Evolutionary conservation across 1,139 yeast genomes (phyloP), one percentile per base, ranked within the genome.

Genomic region (Citeromyces siamensis): DNA sequence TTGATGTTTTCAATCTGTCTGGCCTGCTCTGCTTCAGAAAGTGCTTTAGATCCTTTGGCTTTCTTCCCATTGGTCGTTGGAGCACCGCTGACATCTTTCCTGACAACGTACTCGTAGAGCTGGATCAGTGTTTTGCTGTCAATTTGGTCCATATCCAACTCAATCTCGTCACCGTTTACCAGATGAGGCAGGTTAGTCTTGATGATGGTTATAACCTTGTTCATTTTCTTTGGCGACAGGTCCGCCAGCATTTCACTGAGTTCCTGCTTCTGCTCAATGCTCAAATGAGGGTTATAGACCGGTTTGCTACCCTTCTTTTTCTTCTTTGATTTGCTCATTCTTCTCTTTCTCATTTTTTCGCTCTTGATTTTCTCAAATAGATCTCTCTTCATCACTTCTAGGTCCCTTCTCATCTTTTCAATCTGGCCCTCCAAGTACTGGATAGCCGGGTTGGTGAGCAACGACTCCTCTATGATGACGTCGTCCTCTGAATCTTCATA

Each of bases 241-340:
- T 75, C 77, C 37, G 81, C 78, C 52, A 90, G 90, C 50, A 78
- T 75, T 52, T 86, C 96, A 40, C 90, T 76, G 39, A 90, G 79
- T 55, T 85, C 94, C 55, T 85, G 84, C 69, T 93, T 90, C 97
- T 90, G 90, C 53, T 88, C 97, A 55, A 84, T 90, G 0, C 96
- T 84, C 35, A 81, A 81, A 36, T 73, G 75, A 4, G 66, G 57
- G 35, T 59, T 57, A 35, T 53, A 52, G 20, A 18, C 13, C 21
- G 34, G 32, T 23, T 41, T 41, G 4, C 43, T 33, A 43, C 43
- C 44, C 39, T 49, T 50, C 38, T 47, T 43, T 37, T 45, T 44
- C 28, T 34, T 36, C 40, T 38, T 36, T 35, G 36, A 35, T 39
- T 34, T 38, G 33, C 46, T 50, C 38, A 58, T 52, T 57, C 70